A percentile compares a stretch with the other conserved stretches of the same genome.
Conservation (phyloP, 2,329 filamentous ascomycete species). For the Pleurostoma richardsiae region DNA sequence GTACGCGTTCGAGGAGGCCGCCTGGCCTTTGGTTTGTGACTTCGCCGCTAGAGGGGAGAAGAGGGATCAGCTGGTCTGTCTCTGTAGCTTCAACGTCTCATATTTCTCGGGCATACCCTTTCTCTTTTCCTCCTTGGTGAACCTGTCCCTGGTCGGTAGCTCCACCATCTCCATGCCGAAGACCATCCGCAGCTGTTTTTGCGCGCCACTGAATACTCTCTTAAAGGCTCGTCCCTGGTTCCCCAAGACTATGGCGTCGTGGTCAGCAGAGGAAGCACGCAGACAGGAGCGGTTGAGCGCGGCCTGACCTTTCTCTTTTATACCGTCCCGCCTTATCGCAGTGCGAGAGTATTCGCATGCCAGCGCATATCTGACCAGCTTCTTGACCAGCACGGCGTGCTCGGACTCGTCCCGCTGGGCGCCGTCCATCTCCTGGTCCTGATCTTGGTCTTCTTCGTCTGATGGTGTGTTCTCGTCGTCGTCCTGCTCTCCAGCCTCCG, state of each 20-base stretch:
- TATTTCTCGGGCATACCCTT: conserved; percentile 48
- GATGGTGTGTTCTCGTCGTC: conserved; percentile 14
- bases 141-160: conserved; percentile 74
- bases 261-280: too few species aligned
- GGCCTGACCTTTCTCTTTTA: conserved; percentile 54
- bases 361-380: conserved; percentile 63
- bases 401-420: conserved; percentile 26
- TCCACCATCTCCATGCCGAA: conserved; percentile 96
- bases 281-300: neutral
- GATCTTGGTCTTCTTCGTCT: conserved; percentile 30
- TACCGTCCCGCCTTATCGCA: conserved; percentile 55
- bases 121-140: conserved; percentile 71
- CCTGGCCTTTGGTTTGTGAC: conserved; percentile 40
- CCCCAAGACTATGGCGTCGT: conserved; percentile 56
- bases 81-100: conserved; percentile 1
- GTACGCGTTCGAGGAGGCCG: conserved; percentile 62
- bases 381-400: conserved; percentile 54
- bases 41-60: conserved; percentile 27
- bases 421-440: conserved; percentile 23
- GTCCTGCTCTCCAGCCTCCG: neutral
- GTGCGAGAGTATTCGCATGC: conserved; percentile 61
- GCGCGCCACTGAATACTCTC: conserved; percentile 70
- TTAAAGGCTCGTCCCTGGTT: conserved; percentile 68
- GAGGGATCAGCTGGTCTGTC: neutral
- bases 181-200: conserved; percentile 60